A percentile compares a stretch with the other conserved stretches of the same genome.
Evolutionary conservation across 371 early-diverging fungal species (phyloP).

Genomic region (Mortierella sp.): DNA sequence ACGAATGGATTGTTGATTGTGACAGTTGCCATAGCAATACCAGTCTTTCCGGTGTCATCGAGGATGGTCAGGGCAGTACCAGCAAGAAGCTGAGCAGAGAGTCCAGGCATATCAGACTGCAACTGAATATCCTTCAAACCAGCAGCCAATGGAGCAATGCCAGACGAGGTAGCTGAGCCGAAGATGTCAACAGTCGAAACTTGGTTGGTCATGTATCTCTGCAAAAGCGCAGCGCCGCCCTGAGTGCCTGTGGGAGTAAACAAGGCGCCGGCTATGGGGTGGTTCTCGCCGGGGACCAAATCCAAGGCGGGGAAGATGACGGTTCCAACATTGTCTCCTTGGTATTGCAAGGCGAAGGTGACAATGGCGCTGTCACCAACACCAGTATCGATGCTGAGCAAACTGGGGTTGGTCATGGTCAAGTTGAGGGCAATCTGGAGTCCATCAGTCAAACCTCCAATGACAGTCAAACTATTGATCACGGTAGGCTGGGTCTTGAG

Average conservation of each 20-base stretch:
- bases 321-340: slow-evolving; percentile 61
- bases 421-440: slow-evolving; percentile 65
- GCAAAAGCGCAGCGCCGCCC: slow-evolving; percentile 63
- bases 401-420: slow-evolving; percentile 69
- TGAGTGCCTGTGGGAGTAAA: slow-evolving; percentile 63
- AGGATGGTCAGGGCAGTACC: slow-evolving; percentile 61
- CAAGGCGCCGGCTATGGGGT: slow-evolving; percentile 58
- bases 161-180: slow-evolving; percentile 60
- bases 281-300: slow-evolving; percentile 61
- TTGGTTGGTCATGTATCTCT: slow-evolving; percentile 66
- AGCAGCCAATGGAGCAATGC: slow-evolving; percentile 61
- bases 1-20: slow-evolving; percentile 69
- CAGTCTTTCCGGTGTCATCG: slow-evolving; percentile 59
- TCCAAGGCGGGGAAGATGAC: slow-evolving; percentile 62
- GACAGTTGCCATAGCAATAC: slow-evolving; percentile 62
- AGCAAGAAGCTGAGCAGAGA: slow-evolving; percentile 60
- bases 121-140: slow-evolving; percentile 62
- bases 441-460: slow-evolving; percentile 63
- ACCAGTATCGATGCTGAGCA: slow-evolving; percentile 66
- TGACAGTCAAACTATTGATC: slow-evolving; percentile 67
- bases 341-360: slow-evolving; percentile 61
- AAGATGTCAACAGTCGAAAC: slow-evolving; percentile 61
- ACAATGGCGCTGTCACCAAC: slow-evolving; percentile 57
- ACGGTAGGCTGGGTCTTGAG: slow-evolving; percentile 65
- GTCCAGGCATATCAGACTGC: slow-evolving; percentile 64